Conservation (phyloP, 345 rosid species). For the Boechera stricta region DNA sequence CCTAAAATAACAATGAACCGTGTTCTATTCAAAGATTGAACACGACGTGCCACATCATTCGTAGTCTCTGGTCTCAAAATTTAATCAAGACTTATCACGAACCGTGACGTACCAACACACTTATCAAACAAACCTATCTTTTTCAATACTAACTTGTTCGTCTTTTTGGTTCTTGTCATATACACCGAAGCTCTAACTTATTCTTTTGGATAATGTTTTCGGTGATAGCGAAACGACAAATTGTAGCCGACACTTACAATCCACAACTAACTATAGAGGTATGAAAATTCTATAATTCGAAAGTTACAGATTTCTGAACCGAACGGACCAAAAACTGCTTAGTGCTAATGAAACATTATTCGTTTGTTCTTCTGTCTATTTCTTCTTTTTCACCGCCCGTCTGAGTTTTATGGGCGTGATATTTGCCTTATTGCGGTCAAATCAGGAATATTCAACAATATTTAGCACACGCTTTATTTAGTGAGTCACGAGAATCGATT, state of each 20-base stretch:
- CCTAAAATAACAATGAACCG: constrained; percentile 9
- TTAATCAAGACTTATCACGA: constrained; percentile 16
- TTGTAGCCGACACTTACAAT: constrained; percentile 21
- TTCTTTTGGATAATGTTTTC: constrained; percentile 13
- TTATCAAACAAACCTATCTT: constrained; percentile 19
- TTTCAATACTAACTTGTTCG: constrained; percentile 30
- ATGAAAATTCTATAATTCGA: not conserved
- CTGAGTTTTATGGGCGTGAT: constrained; percentile 5
- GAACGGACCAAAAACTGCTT: not conserved
- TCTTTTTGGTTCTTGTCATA: constrained; percentile 15
- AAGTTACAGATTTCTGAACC: not conserved
- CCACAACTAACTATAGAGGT: not conserved
- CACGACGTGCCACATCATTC: constrained; percentile 21
- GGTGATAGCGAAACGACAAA: constrained; percentile 21
- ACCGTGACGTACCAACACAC: constrained; percentile 35
- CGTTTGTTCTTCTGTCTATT: not conserved
- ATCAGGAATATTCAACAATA: constrained; percentile 33
- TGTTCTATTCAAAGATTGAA: constrained; percentile 9
- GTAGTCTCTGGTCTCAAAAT: not conserved
- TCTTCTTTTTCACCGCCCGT: constrained; percentile 21
- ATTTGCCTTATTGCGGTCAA: constrained; percentile 22
- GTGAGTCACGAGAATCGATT: constrained; percentile 37
- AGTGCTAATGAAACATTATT: constrained; percentile 5
- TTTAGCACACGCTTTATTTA: constrained; percentile 10
- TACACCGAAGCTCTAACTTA: not conserved